Evolutionary conservation across 1,284 basidiomycete genomes (phyloP).

Genomic region (Sparassis latifolia): DNA sequence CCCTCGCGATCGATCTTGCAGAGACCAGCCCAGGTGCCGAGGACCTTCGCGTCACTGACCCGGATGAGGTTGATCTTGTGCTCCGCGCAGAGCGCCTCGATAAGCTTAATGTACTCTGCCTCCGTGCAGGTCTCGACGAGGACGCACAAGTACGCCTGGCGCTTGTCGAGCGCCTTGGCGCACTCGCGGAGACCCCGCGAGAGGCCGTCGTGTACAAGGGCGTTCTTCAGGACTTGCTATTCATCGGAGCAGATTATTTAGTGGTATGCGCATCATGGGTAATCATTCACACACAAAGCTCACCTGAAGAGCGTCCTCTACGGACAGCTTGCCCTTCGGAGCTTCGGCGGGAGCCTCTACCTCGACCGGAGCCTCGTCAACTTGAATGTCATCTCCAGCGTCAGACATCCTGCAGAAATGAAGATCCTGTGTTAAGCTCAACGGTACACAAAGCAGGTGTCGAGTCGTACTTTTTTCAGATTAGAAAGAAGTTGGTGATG

Average conservation of each 20-base stretch:
- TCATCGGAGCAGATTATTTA: conserved; percentile 5
- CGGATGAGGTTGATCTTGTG: conserved; percentile 99
- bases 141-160: conserved; percentile 97
- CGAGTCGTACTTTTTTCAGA: no score
- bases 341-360: conserved; percentile 81
- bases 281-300: conserved; percentile 10
- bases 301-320: conserved; percentile 97
- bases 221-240: conserved; percentile 92
- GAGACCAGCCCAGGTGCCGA: conserved; percentile 97
- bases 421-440: background rate
- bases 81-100: conserved; percentile 98
- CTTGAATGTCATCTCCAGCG: conserved; percentile 93
- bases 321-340: conserved; percentile 91
- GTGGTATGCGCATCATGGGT: background rate
- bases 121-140: conserved; percentile 99
- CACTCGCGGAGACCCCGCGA: conserved; percentile 97
- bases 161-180: conserved; percentile 97
- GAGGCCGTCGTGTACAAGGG: conserved; percentile 96
- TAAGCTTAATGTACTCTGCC: conserved; percentile 99
- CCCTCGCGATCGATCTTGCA: conserved; percentile 99
- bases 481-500: conserved; percentile 34
- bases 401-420: conserved; percentile 77
- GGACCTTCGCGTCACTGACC: conserved; percentile 94
- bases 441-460: background rate
- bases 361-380: conserved; percentile 70